Base-by-base conservation (phyloP, 495 filamentous ascomycete genomes). In the Hypomontagnella submonticulosa region DNA sequence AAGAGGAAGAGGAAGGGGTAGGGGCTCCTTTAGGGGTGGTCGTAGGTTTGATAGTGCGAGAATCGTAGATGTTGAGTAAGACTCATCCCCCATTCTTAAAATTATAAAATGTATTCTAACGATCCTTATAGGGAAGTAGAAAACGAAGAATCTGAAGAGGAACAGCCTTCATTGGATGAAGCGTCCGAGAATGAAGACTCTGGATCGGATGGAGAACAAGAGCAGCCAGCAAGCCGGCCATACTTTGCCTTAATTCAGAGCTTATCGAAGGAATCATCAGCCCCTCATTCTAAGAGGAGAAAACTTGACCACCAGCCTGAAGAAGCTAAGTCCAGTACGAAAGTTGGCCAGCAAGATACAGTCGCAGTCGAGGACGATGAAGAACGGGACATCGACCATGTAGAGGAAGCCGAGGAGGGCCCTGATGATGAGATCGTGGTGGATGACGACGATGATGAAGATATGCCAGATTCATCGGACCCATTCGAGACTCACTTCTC, bases 401-500 rank as follows among this genome's bases (percentile, higher is more conserved):
- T 70, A n/a, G 78, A 83, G 20, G 80, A 77, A 40, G 57, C 76
- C 57, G 82, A 87, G 56, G 85, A 86, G 36, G 77, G 74, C 1
- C 77, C 75, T 4, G 73, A 71, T 9, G 68, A 81, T 66, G 77
- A 75, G 6, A 9, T 62, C 62, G 47, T 60, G 15, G 77, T 72
- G 30, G 13, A 72, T 34, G 70, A 74, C n/a, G 79, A 81, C 37
- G 75, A 73, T 33, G 75, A 81, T 19, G 78, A 83, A 10, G 83
- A 87, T 44, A 73, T 82, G 15, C 79, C 82, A 30, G 80, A 87
- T 76, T 73, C 75, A 20, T 79, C 80, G 1, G 93, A 96, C 73
- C 88, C 91, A 2, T 97, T 96, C 70, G 87, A 93, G 47, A 78
- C 80, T 33, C 94, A 97, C 74, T 94, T 97, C 75, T 83, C 84